phyloP scores from a whole-genome alignment of 805 yeast species.

The Maudiozyma turicensis region DNA sequence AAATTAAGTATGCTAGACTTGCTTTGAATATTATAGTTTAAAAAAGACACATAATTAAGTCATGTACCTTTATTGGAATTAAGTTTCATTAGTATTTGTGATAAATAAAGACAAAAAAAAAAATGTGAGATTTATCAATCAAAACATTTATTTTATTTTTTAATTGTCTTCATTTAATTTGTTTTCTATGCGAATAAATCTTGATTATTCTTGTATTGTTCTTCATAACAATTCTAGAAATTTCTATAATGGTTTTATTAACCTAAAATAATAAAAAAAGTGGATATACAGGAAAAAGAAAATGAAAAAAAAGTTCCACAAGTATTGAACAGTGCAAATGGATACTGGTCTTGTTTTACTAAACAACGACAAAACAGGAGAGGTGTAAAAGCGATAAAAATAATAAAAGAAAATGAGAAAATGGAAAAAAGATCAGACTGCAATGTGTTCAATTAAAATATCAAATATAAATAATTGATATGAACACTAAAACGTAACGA shows the following conservation, averaged over 20 bases:
- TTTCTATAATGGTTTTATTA: slow-evolving; percentile 1
- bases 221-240: slow-evolving; percentile 1
- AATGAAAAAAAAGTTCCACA: background rate
- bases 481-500: too few relatives aligned
- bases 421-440: background rate
- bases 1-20: background rate
- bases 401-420: background rate
- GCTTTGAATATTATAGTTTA: slow-evolving; percentile 1
- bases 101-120: background rate
- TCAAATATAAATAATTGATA: too few relatives aligned
- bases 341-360: background rate
- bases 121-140: background rate
- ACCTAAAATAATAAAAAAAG: slow-evolving; percentile 1
- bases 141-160: background rate
- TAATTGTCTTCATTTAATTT: background rate
- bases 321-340: slow-evolving; percentile 1
- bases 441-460: too few relatives aligned
- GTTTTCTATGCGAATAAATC: background rate
- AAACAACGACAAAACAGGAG: background rate
- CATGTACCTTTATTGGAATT: background rate
- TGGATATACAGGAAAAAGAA: slow-evolving; percentile 1
- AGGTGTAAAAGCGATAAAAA: background rate
- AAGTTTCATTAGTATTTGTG: background rate
- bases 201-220: background rate
- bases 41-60: background rate